Evolutionary conservation across 768 basidiomycete species (phyloP).

Genomic region (Rhodocollybia butyracea): DNA sequence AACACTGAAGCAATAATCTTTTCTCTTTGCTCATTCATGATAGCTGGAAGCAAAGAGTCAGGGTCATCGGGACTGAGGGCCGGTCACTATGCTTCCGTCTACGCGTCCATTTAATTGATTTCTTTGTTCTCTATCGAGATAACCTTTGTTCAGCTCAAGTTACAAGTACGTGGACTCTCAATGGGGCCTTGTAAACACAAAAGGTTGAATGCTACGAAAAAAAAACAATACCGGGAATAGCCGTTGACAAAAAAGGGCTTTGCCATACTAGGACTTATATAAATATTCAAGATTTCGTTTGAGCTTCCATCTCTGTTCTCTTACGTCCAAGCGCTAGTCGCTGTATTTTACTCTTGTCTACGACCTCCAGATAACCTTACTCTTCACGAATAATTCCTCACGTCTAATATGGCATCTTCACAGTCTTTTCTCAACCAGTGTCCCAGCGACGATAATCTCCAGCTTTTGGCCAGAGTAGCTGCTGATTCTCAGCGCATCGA

Average conservation of each 20-base stretch:
- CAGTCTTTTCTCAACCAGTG: neutral
- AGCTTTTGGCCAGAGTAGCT: slow-evolving; percentile 3
- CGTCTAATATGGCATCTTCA: neutral
- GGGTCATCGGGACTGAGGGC: neutral
- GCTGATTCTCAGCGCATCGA: neutral
- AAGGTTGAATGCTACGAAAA: neutral
- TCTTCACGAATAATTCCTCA: slow-evolving; percentile 1
- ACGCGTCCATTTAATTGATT: neutral
- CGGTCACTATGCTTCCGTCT: too few relatives aligned
- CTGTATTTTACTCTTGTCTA: slow-evolving; percentile 1
- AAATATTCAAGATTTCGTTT: neutral
- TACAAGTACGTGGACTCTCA: neutral
- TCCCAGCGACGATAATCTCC: slow-evolving; percentile 1
- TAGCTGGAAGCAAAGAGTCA: neutral
- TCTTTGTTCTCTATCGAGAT: neutral
- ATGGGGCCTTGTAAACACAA: neutral
- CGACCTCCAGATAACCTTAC: slow-evolving; percentile 4
- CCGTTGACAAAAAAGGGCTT: slow-evolving; percentile 19
- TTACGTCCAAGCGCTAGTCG: slow-evolving; percentile 10
- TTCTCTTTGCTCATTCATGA: slow-evolving; percentile 52
- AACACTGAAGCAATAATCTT: slow-evolving; percentile 85
- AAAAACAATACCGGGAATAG: slow-evolving; percentile 36
- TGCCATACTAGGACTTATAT: slow-evolving; percentile 1
- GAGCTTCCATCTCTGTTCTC: neutral
- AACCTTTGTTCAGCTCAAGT: neutral